Base-by-base conservation (phyloP, 2,329 filamentous ascomycete genomes). In the Talaromyces islandicus region DNA sequence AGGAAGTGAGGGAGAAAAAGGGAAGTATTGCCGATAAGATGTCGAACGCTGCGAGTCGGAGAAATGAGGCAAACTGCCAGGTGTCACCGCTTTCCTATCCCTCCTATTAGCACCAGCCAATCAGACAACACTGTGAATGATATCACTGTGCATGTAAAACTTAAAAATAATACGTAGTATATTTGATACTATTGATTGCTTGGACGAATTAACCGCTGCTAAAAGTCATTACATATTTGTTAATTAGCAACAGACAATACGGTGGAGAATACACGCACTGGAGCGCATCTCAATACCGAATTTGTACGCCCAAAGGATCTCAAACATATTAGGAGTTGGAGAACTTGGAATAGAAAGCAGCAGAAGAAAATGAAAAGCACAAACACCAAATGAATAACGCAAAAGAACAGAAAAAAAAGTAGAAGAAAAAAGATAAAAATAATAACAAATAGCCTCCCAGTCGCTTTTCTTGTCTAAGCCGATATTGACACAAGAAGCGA, bases 361-460 rank as follows among this genome's bases (percentile, higher is more conserved):
- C 59, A 60, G 58, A 63, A 58, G 61, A 65, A 63, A 56, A 62
- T 57, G 54, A 56, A 63, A 62, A 29, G 21, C 24, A 43, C 19
- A 46, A 46, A 21, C 43, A 46, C 7, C 43, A 46, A 46, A 46
- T 46, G 43, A 46, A 46, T 1, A 24, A 46, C 43, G 9, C n/a
- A 62, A 53, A 59, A 32, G 11, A 56, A 27, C 50, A 50, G n/a
- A 55, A 51, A 14, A 58, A 38, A 38, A 50, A 25, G 65, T 17
- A n/a, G n/a, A n/a, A n/a, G 14, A 43, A 2, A 43, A 43, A 21
- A 46, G 64, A 59, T 54, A 63, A 66, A 48, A 14, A 63, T 62
- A 63, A 58, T 67, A 64, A 65, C 67, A 60, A 17, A 60, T 43
- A 60, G 50, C 59, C 59, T 60, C 59, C 59, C 59, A 58, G 51